Conservation (phyloP, 176 grass and related monocot species). For the Alloteropsis semialata region DNA sequence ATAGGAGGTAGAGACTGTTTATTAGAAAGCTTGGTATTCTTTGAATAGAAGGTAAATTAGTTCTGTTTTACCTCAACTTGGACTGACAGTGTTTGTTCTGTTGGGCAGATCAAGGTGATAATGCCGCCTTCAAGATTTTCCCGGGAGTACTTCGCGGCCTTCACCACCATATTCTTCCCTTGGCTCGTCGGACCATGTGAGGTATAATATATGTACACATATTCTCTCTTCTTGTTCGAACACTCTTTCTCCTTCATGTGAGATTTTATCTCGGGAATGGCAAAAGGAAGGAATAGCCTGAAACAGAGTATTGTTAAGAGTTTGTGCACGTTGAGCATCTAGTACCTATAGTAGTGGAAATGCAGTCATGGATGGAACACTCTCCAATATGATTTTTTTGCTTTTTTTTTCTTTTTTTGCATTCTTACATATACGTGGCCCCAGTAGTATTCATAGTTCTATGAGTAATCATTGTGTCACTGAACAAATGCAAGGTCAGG, state of each 20-base stretch:
- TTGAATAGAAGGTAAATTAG: background rate
- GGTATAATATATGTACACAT: conserved; percentile 44
- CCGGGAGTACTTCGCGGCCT: conserved; percentile 70
- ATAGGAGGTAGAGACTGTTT: background rate
- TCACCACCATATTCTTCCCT: conserved; percentile 87
- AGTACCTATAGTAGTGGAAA: conserved; percentile 14
- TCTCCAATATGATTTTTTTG: background rate
- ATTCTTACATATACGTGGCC: background rate
- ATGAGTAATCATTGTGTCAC: conserved; percentile 49
- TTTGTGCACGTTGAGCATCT: background rate
- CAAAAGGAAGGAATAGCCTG: background rate
- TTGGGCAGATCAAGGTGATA: conserved; percentile 73
- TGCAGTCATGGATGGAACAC: conserved; percentile 34
- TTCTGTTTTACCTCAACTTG: background rate
- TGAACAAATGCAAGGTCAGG: conserved; percentile 59
- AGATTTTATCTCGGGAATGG: conserved; percentile 12
- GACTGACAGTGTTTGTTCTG: background rate
- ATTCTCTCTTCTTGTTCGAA: background rate
- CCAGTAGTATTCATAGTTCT: conserved; percentile 5
- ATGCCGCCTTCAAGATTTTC: conserved; percentile 79
- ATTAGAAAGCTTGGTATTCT: background rate
- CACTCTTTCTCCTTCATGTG: background rate
- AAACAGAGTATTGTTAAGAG: conserved; percentile 7
- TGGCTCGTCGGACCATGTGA: conserved; percentile 89
- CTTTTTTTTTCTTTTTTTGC: background rate